Evolutionary conservation across 2,329 filamentous ascomycete genomes (phyloP).

Genomic region (Pseudopyrenochaeta lycopersici): DNA sequence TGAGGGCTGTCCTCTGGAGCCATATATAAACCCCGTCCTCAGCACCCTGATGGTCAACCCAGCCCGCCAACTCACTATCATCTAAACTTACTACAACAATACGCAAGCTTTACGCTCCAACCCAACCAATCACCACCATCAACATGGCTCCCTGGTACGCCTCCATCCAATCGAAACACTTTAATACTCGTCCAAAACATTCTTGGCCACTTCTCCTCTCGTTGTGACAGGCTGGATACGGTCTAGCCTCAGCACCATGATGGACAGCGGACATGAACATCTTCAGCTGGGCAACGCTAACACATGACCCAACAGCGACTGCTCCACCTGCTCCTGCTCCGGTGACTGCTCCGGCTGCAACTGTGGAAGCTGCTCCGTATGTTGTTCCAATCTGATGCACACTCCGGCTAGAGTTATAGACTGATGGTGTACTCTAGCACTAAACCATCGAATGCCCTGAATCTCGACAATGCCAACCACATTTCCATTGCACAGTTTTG

Average conservation of each 20-base stretch:
- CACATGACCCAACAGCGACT: conserved; percentile 2
- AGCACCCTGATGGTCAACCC: conserved; percentile 24
- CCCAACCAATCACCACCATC: conserved; percentile 7
- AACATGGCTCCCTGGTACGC: conserved; percentile 31
- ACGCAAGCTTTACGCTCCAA: neutral
- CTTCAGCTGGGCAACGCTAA: neutral
- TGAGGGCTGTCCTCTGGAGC: neutral
- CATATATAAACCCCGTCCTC: conserved; percentile 15
- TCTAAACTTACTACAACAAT: conserved; percentile 1
- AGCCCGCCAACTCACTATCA: neutral
- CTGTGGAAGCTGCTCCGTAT: conserved; percentile 33
- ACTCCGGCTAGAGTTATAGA: neutral
- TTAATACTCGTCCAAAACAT: neutral
- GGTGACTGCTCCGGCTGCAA: conserved; percentile 39
- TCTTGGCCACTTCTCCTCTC: neutral
- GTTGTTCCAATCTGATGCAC: neutral
- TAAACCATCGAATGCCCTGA: conserved; percentile 4
- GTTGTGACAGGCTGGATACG: neutral
- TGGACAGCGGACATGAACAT: conserved; percentile 6
- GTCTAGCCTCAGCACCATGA: conserved; percentile 16
- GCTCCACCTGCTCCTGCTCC: conserved; percentile 22
- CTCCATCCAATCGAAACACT: neutral
- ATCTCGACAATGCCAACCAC: neutral
- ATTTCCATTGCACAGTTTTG: neutral
- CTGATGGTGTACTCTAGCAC: conserved; percentile 2